These are phyloP conservation scores for Hortiboletus campestris DNA, from an alignment of 768 basidiomycete genomes.

Conservation along the genomic window DNA sequence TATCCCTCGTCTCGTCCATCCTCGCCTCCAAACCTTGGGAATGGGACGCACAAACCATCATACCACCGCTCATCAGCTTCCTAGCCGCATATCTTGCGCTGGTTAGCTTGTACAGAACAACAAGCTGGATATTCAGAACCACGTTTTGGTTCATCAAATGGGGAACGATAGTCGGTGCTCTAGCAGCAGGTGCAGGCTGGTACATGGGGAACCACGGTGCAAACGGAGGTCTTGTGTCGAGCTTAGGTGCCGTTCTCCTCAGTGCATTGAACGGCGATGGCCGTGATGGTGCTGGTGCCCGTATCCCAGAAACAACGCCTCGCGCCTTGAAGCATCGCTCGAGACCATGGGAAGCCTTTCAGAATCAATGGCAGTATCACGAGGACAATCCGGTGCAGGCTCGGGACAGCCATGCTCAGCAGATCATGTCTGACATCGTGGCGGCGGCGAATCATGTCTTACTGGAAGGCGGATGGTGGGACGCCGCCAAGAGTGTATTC, in stretches of 20 bases:
- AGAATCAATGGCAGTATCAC: slow-evolving; percentile 56
- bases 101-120: slow-evolving; percentile 75
- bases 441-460: slow-evolving; percentile 31
- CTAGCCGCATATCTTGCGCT: slow-evolving; percentile 74
- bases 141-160: slow-evolving; percentile 74
- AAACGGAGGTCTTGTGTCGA: slow-evolving; percentile 36
- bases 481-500: slow-evolving; percentile 32
- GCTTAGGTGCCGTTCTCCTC: slow-evolving; percentile 41
- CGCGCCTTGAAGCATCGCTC: slow-evolving; percentile 30
- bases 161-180: slow-evolving; percentile 56
- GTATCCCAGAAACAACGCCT: slow-evolving; percentile 16
- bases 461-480: slow-evolving; percentile 40
- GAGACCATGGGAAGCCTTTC: slow-evolving; percentile 68
- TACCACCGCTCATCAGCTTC: slow-evolving; percentile 74
- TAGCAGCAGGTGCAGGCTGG: slow-evolving; percentile 58
- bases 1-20: slow-evolving; percentile 47
- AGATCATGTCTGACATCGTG: slow-evolving; percentile 47
- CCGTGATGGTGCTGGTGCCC: slow-evolving; percentile 29
- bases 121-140: slow-evolving; percentile 68
- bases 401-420: slow-evolving; percentile 40
- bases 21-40: slow-evolving; percentile 50
- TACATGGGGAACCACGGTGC: slow-evolving; percentile 41
- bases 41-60: slow-evolving; percentile 65
- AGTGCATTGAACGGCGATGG: slow-evolving; percentile 41
- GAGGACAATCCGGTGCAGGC: slow-evolving; percentile 17